Evolutionary conservation across 148 eudicot genomes (phyloP).

Genomic region (Vaccinium corymbosum): DNA sequence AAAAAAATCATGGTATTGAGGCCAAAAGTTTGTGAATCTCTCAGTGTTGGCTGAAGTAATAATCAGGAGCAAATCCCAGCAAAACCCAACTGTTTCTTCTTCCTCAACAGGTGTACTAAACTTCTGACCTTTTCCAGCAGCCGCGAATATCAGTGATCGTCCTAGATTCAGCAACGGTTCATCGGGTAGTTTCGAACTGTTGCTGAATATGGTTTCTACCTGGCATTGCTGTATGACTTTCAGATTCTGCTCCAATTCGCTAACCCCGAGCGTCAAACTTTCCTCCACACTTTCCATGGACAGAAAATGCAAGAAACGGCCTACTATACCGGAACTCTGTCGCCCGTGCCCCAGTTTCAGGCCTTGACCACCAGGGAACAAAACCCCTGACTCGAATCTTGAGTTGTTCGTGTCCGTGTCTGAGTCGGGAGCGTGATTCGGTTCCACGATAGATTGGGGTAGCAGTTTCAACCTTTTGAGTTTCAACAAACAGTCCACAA

Average conservation of each 20-base stretch:
- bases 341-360: conserved; percentile 27
- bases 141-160: conserved; percentile 75
- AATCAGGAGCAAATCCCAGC: conserved; percentile 71
- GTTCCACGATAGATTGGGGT: conserved; percentile 66
- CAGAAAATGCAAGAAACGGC: conserved; percentile 53
- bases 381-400: conserved; percentile 33
- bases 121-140: conserved; percentile 95
- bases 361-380: conserved; percentile 20
- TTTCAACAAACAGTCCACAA: conserved; percentile 81
- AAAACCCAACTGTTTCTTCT: conserved; percentile 81
- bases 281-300: conserved; percentile 77
- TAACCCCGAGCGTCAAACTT: conserved; percentile 63
- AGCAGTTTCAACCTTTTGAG: conserved; percentile 78
- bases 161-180: conserved; percentile 76
- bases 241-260: conserved; percentile 86
- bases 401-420: conserved; percentile 23
- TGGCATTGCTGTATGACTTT: conserved; percentile 78
- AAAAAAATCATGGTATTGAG: conserved; percentile 67
- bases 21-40: conserved; percentile 64
- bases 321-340: conserved; percentile 34
- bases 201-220: conserved; percentile 64
- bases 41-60: conserved; percentile 46
- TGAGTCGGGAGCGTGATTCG: conserved; percentile 23
- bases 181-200: conserved; percentile 53
- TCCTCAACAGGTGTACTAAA: conserved; percentile 87